Evolutionary conservation across 495 filamentous ascomycete species (phyloP).

Genomic region (Talaromyces adpressus): DNA sequence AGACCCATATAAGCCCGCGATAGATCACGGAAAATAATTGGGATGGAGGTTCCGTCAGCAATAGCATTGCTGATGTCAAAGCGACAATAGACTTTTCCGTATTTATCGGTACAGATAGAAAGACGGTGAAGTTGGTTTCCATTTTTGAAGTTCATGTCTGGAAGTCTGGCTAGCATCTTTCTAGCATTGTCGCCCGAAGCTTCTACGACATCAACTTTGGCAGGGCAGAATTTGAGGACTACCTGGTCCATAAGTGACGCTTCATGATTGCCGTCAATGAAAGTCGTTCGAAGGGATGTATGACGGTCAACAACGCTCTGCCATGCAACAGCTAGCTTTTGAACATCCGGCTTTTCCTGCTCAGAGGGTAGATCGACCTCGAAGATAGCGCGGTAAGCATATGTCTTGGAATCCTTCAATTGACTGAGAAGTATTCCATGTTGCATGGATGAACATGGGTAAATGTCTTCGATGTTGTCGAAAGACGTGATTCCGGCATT

Average conservation of each 20-base stretch:
- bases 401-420: constrained; percentile 26
- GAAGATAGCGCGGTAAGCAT: constrained; percentile 17
- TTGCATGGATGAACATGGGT: constrained; percentile 38
- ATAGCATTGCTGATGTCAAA: constrained; percentile 41
- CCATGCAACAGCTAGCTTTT: constrained; percentile 33
- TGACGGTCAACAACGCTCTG: constrained; percentile 38
- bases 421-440: constrained; percentile 40
- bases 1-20: constrained; percentile 11
- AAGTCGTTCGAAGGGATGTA: constrained; percentile 38
- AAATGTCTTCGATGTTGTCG: constrained; percentile 32
- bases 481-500: constrained; percentile 12
- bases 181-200: constrained; percentile 9
- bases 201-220: constrained; percentile 7
- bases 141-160: constrained; percentile 11
- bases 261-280: constrained; percentile 29
- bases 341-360: constrained; percentile 12
- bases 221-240: constrained; percentile 20
- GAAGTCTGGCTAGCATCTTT: constrained; percentile 2
- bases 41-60: constrained; percentile 24
- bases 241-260: constrained; percentile 33
- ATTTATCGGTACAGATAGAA: constrained; percentile 20
- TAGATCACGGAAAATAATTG: constrained; percentile 20
- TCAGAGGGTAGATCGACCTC: neutral
- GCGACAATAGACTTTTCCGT: constrained; percentile 20
- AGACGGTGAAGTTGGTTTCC: constrained; percentile 28